Conservation (phyloP, 2,329 filamentous ascomycete species). For the Septoria linicola region DNA sequence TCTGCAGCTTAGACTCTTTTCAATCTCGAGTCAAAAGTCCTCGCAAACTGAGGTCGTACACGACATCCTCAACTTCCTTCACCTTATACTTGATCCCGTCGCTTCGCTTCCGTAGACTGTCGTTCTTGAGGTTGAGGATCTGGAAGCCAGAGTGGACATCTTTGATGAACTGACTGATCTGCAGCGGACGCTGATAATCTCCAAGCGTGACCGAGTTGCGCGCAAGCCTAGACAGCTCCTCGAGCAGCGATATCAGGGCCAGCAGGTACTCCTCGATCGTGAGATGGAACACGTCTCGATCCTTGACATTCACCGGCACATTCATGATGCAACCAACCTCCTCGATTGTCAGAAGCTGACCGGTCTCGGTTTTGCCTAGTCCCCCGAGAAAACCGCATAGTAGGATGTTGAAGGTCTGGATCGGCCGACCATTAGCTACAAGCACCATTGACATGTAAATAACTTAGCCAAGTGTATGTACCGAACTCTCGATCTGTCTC, state of each 20-base stretch:
- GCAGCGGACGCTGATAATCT: conserved; percentile 79
- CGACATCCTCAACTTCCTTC: conserved; percentile 97
- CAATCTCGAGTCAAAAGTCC: conserved; percentile 55
- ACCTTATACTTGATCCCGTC: conserved; percentile 97
- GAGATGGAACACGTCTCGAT: conserved; percentile 86
- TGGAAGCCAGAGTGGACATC: conserved; percentile 95
- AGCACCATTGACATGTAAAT: conserved; percentile 34
- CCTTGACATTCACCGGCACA: conserved; percentile 91
- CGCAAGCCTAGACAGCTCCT: conserved; percentile 85
- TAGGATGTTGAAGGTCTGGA: conserved; percentile 57
- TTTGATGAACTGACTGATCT: conserved; percentile 90
- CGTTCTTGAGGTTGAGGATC: conserved; percentile 96
- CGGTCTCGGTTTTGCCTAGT: conserved; percentile 51
- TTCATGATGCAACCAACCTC: conserved; percentile 77
- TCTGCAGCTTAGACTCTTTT: background rate
- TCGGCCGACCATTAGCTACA: background rate
- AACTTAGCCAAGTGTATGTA: conserved; percentile 58
- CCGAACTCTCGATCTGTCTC: conserved; percentile 76
- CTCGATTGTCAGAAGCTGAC: conserved; percentile 78
- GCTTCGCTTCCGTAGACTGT: conserved; percentile 78
- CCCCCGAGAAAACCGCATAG: conserved; percentile 78
- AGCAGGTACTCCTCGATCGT: conserved; percentile 97
- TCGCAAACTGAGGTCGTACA: conserved; percentile 88
- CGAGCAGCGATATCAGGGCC: conserved; percentile 79
- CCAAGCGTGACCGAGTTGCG: conserved; percentile 93